Percentiles rank a stretch among this genome's conserved stretches.
Evolutionary conservation across 306 rosid species (phyloP).

Genomic region (Adenanthera pavonina): DNA sequence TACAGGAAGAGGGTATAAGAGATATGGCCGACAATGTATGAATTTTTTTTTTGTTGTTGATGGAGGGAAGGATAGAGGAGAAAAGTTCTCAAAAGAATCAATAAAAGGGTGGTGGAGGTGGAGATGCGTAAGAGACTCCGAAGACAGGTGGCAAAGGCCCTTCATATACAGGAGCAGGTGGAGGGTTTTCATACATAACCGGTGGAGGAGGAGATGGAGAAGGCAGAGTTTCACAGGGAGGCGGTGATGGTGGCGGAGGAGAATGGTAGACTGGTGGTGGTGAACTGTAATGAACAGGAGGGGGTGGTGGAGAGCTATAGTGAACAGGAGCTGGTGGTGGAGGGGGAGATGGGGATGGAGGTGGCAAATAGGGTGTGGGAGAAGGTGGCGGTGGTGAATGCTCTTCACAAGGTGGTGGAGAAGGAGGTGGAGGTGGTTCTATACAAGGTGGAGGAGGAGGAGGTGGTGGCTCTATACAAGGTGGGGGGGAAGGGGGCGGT

Average conservation of each 20-base stretch:
- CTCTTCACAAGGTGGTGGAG: constrained; percentile 42
- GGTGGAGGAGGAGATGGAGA: constrained; percentile 55
- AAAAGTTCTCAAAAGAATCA: constrained; percentile 78
- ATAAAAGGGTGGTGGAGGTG: constrained; percentile 97
- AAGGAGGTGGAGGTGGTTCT: constrained; percentile 67
- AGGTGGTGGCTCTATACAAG: constrained; percentile 49
- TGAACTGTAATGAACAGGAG: constrained; percentile 45
- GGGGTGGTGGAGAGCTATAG: constrained; percentile 43
- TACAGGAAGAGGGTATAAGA: constrained; percentile 43
- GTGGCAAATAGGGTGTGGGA: constrained; percentile 35
- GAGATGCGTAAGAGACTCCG: constrained; percentile 85
- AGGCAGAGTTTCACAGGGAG: constrained; percentile 54
- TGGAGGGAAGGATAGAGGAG: constrained; percentile 60
- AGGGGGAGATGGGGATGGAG: constrained; percentile 43
- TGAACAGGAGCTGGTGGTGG: constrained; percentile 12
- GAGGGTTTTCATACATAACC: constrained; percentile 52
- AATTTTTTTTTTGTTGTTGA: constrained; percentile 25
- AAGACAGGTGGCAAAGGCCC: constrained; percentile 91
- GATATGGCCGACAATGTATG: constrained; percentile 41
- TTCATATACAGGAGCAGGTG: constrained; percentile 85
- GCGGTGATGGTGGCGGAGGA: constrained; percentile 52
- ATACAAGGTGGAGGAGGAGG: constrained; percentile 64
- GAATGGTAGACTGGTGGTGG: constrained; percentile 45
- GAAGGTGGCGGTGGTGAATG: constrained; percentile 46
- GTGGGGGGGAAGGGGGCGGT: constrained; percentile 67